Evolutionary conservation across 2,329 filamentous ascomycete genomes (phyloP), one percentile per base, ranked within the genome.

Genomic region (Macrophomina tecta): DNA sequence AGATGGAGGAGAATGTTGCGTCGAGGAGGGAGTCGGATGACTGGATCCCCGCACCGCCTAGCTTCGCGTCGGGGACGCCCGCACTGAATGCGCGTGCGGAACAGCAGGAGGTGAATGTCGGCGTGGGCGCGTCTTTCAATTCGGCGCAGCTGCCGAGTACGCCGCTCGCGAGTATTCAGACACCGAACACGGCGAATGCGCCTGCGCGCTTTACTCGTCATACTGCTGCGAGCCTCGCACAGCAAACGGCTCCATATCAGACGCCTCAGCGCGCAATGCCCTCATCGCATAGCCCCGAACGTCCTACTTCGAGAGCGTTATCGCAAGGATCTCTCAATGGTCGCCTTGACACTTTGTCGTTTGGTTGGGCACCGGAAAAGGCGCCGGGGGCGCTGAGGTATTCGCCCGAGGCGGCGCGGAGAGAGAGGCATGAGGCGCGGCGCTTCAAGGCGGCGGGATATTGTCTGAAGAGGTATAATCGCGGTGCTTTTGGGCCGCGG

Each of bases 401-500:
- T 0, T 67, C 67, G 0, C 69, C 72, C 0, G 75, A 75, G 7
- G 77, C 74, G 51, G 72, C 73, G n/a, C 66, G 69, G 63, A 73
- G 72, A 67, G 68, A 68, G n/a, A 61, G 48, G 3, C 77, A 75
- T 73, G 78, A 80, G 69, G 66, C 73, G 67, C 79, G 76, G 67
- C 70, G 71, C 64, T 77, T 79, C 45, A 75, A 70, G 67, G 72
- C 69, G 46, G 73, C 76, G 0, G 75, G 75, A 0, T 75, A 67
- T n/a, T 73, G 77, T 68, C 51, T 80, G 45, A 70, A 69, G 55
- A 73, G 70, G 48, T 80, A 75, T 51, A 79, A 79, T 67, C 69
- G 74, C 2, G 78, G 77, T 0, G 74, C 75, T 34, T 79, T 77
- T 71, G 77, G 78, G 3, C 71, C 77, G 7, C 75, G 74, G 66